Evolutionary conservation across 2,329 filamentous ascomycete species (phyloP), one percentile per base, ranked within the genome.

Genomic region (Exserohilum rostratum): DNA sequence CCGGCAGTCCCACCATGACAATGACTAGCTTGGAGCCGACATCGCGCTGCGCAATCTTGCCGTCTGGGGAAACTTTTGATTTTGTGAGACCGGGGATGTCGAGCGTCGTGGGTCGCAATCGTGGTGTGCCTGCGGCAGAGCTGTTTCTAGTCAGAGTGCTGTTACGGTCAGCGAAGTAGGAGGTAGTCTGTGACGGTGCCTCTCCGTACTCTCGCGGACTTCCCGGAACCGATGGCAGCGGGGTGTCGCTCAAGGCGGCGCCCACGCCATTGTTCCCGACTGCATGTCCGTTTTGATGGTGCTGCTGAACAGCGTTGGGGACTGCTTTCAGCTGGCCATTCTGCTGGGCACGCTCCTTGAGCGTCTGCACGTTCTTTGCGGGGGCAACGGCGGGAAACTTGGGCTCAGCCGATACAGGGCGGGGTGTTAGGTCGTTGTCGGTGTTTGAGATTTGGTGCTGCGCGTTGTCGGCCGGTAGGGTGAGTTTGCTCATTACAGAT

Each of bases 81-180:
- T 92, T 90, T 55, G 95, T 99, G 81, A 99, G 87, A 62, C 95
- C 95, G 53, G 95, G 95, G 56, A 99, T 97, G 75, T 96, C 96
- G 68, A 98, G 87, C 12, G 95, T 97, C 13, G 95, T 98, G 9
- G 95, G 92, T 76, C 96, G 91, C 44, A 91, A 84, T 61, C 90
- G 84, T 25, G 93, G 92, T 5, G 93, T 96, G 22, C 87, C 87
- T 46, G 82, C 83, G 54, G 89, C 89, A 10, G 91, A 95, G 67
- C 88, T 90, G 69, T 90, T 88, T 69, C 89, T 81, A 57, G 87
- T 75, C 1, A 89, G 87, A 45, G 84, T 85, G 66, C 89, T 91
- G 61, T 35, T 55, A 43, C 42, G 55, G 60, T 68, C 56, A 67
- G 62, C 58, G 48, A 52, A 51, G 31, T 61, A 53, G 46, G 50